Evolutionary conservation across 2,329 filamentous ascomycete species (phyloP).

Genomic region (Tricladium varicosporioides): DNA sequence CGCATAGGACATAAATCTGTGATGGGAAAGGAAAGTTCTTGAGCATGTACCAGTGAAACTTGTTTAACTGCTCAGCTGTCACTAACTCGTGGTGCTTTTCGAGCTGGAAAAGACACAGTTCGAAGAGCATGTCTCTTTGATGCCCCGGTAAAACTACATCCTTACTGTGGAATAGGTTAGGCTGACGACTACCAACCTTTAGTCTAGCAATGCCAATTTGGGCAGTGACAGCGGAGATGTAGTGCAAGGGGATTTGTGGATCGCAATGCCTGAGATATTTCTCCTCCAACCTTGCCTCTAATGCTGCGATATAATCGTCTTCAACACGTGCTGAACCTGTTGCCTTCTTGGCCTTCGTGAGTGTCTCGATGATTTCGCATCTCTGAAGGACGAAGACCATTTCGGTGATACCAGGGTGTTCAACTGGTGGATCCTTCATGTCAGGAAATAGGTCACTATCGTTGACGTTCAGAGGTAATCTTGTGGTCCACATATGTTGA

Average conservation of each 20-base stretch:
- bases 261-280: constrained; percentile 41
- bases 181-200: constrained; percentile 22
- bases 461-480: constrained; percentile 51
- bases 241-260: constrained; percentile 37
- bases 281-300: constrained; percentile 39
- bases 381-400: constrained; percentile 41
- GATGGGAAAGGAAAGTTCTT: constrained; percentile 34
- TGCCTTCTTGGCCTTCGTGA: constrained; percentile 5
- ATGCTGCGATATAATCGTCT: constrained; percentile 12
- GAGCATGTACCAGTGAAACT: constrained; percentile 33
- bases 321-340: neutral
- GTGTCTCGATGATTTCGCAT: constrained; percentile 32
- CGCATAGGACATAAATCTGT: constrained; percentile 30
- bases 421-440: constrained; percentile 39
- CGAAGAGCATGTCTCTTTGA: constrained; percentile 18
- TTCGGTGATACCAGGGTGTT: constrained; percentile 43
- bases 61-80: constrained; percentile 19
- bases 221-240: constrained; percentile 22
- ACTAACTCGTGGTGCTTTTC: constrained; percentile 33
- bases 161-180: constrained; percentile 13
- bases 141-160: constrained; percentile 11
- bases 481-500: constrained; percentile 44
- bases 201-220: constrained; percentile 18
- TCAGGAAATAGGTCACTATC: constrained; percentile 49
- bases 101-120: constrained; percentile 14